Conservation (phyloP, 1,139 yeast genomes). For the Candida sanyaensis region DNA sequence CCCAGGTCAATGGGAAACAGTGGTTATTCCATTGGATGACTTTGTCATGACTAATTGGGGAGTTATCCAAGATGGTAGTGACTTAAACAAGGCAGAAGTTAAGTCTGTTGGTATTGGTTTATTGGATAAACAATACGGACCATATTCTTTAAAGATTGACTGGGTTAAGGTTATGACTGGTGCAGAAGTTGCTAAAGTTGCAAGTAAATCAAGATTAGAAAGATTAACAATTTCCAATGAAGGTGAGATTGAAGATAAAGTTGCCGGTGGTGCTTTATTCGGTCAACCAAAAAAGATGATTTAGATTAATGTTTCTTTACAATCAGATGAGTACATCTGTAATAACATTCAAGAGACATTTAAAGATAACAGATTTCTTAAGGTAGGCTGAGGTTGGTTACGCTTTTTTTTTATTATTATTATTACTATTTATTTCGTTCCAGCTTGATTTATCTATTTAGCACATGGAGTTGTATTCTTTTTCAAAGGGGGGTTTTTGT, state of each 20-base stretch:
- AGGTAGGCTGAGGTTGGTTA: slow-evolving; percentile 1
- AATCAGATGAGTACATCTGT: not conserved
- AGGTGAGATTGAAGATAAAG: slow-evolving; percentile 2
- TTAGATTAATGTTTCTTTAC: not conserved
- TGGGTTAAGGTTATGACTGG: slow-evolving; percentile 74
- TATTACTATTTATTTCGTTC: not conserved
- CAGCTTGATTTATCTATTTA: not conserved
- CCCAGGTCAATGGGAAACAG: slow-evolving; percentile 86
- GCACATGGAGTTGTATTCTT: not conserved
- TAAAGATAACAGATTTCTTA: not conserved
- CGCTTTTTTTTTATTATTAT: not conserved
- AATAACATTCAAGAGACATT: not conserved
- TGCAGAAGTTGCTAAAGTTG: slow-evolving; percentile 43
- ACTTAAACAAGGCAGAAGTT: slow-evolving; percentile 62
- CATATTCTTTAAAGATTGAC: slow-evolving; percentile 68
- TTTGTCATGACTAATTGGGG: slow-evolving; percentile 87
- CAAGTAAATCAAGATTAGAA: slow-evolving; percentile 29
- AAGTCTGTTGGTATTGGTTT: slow-evolving; percentile 80
- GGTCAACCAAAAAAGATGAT: slow-evolving; percentile 6
- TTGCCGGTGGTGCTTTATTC: slow-evolving; percentile 7
- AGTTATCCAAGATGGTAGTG: slow-evolving; percentile 66
- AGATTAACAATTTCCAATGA: slow-evolving; percentile 6
- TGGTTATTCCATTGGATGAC: slow-evolving; percentile 72
- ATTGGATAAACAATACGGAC: slow-evolving; percentile 79
- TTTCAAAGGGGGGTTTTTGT: not conserved